Conservation (phyloP, 2,329 filamentous ascomycete species). For the Neodidymelliopsis sp. region DNA sequence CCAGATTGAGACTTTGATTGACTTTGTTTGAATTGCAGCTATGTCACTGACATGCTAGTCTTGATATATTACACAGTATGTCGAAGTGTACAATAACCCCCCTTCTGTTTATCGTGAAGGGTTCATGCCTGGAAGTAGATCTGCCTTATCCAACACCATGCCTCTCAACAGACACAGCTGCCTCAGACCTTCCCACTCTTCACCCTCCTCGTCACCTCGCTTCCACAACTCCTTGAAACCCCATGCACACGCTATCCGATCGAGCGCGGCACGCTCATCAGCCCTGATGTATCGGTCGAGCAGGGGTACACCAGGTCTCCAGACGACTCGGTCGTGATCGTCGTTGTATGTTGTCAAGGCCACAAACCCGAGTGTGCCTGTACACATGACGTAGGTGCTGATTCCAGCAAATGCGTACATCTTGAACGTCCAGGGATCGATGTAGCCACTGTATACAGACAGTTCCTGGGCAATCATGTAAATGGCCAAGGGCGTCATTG, state of each 20-base stretch:
- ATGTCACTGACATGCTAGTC: not conserved
- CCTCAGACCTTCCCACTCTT: conserved; percentile 85
- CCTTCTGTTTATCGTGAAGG: conserved; percentile 7
- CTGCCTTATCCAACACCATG: conserved; percentile 89
- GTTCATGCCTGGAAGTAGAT: conserved; percentile 93
- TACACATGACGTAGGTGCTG: conserved; percentile 82
- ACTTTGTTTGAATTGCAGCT: not conserved
- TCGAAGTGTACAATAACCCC: not conserved
- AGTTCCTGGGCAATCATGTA: conserved; percentile 76
- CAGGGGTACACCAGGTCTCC: conserved; percentile 82
- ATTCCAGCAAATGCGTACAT: conserved; percentile 81
- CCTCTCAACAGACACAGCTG: conserved; percentile 83
- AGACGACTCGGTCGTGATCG: conserved; percentile 93
- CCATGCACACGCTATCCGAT: conserved; percentile 87
- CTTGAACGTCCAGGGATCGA: conserved; percentile 78
- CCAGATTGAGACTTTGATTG: not conserved
- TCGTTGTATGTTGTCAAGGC: conserved; percentile 89
- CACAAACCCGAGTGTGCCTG: conserved; percentile 81
- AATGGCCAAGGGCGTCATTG: conserved; percentile 69
- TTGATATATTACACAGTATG: conserved; percentile 11
- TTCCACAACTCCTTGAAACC: conserved; percentile 83
- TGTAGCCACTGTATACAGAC: conserved; percentile 72
- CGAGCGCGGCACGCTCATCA: conserved; percentile 86
- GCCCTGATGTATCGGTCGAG: conserved; percentile 86
- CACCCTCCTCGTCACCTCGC: conserved; percentile 87